These are phyloP conservation scores for Monilinia aucupariae DNA, from an alignment of 2,329 filamentous ascomycete species.

Conservation along the genomic window DNA sequence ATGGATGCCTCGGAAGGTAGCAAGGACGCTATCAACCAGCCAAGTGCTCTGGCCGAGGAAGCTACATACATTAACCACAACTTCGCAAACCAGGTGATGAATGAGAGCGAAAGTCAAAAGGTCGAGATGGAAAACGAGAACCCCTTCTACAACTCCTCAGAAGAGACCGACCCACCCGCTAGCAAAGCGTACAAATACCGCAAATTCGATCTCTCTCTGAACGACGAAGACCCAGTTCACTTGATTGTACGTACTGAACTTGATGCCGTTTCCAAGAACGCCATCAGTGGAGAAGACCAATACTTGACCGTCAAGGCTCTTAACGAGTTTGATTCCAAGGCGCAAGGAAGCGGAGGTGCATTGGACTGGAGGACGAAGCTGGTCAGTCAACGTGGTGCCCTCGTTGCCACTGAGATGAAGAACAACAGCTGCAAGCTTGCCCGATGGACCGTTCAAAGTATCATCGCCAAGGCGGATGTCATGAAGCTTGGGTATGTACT, in stretches of 20 bases:
- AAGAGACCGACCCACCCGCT: conserved; percentile 88
- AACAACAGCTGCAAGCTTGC: conserved; percentile 99
- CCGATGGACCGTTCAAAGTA: conserved; percentile 94
- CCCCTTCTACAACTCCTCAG: conserved; percentile 92
- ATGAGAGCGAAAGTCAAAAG: conserved; percentile 73
- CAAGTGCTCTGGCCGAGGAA: conserved; percentile 86
- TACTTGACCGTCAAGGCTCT: conserved; percentile 89
- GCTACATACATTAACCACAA: conserved; percentile 99
- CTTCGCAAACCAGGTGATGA: conserved; percentile 92
- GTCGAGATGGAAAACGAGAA: conserved; percentile 82
- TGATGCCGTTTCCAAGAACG: conserved; percentile 93
- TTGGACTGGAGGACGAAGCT: conserved; percentile 97
- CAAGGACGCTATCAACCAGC: conserved; percentile 93
- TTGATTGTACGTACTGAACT: conserved; percentile 91
- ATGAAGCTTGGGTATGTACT: conserved; percentile 89
- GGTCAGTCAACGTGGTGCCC: conserved; percentile 87
- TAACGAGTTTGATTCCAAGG: conserved; percentile 99
- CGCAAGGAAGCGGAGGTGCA: conserved; percentile 87
- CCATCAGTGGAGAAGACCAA: conserved; percentile 85
- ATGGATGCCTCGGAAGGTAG: conserved; percentile 86
- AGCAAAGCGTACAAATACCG: conserved; percentile 99
- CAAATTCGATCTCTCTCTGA: conserved; percentile 89
- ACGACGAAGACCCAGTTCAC: conserved; percentile 84
- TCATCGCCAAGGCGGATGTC: conserved; percentile 91
- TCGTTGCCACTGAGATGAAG: conserved; percentile 99